phyloP scores from a whole-genome alignment of 2,329 filamentous ascomycete genomes.

The Daldinia eschscholtzii region DNA sequence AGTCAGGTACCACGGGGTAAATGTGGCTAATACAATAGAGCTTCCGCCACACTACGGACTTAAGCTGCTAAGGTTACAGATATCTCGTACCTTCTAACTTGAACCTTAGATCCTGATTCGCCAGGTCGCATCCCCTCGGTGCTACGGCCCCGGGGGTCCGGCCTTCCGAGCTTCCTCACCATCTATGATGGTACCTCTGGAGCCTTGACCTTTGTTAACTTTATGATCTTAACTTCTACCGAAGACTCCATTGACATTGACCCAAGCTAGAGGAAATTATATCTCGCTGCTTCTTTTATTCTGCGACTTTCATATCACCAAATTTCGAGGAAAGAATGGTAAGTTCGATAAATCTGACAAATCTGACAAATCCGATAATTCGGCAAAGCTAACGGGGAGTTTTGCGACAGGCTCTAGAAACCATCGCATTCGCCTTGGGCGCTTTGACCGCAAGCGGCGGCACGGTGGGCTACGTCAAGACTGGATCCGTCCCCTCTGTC shows the following conservation, averaged over 20 bases:
- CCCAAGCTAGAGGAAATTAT: constrained; percentile 1
- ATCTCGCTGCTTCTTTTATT: not conserved
- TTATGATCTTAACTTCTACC: constrained; percentile 11
- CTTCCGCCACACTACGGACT: constrained; percentile 34
- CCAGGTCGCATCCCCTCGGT: constrained; percentile 23
- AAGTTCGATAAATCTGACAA: constrained; percentile 15
- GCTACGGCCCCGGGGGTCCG: constrained; percentile 38
- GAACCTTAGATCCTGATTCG: constrained; percentile 6
- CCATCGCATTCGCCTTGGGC: constrained; percentile 82
- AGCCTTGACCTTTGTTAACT: constrained; percentile 18
- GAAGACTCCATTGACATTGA: constrained; percentile 6
- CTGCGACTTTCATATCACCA: not conserved
- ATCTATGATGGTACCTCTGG: constrained; percentile 9
- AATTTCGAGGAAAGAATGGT: constrained; percentile 40
- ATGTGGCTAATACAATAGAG: constrained; percentile 32
- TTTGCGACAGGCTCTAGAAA: constrained; percentile 57
- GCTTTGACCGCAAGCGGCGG: constrained; percentile 88
- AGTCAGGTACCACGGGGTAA: constrained; percentile 18
- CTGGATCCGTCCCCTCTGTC: constrained; percentile 87
- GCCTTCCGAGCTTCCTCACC: constrained; percentile 13
- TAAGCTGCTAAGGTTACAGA: not conserved
- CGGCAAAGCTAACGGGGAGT: constrained; percentile 40
- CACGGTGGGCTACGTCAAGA: constrained; percentile 85
- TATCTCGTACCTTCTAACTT: not conserved
- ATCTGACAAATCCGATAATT: not conserved